Percentiles rank a stretch among this genome's conserved stretches.
These are phyloP conservation scores for Ulmus americana DNA, from an alignment of 331 rosid species.

Conservation along the genomic window DNA sequence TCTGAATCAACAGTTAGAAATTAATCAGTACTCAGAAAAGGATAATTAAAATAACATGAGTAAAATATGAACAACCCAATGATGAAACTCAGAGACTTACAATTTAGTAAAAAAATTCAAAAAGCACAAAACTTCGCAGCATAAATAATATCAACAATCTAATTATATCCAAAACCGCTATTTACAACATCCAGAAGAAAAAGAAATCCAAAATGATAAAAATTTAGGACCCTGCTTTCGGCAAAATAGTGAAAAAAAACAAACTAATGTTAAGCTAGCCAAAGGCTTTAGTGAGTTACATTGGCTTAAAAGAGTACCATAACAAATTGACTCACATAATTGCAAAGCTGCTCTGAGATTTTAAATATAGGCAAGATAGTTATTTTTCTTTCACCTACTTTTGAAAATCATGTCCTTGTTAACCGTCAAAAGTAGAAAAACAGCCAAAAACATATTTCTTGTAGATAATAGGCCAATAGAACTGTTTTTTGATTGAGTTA, in stretches of 20 bases:
- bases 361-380: neutral
- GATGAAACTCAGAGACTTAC: neutral
- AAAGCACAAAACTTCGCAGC: neutral
- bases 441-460: too few relatives aligned
- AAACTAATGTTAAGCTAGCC: neutral
- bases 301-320: neutral
- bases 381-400: neutral
- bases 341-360: neutral
- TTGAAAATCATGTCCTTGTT: too few relatives aligned
- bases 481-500: too few relatives aligned
- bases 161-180: neutral
- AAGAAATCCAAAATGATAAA: neutral
- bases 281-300: neutral
- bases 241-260: neutral
- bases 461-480: too few relatives aligned
- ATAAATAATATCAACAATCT: neutral
- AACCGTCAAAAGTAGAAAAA: too few relatives aligned
- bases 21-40: constrained; percentile 2
- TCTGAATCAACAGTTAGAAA: constrained; percentile 31
- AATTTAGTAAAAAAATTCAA: neutral
- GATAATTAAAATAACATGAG: neutral
- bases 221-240: neutral
- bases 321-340: neutral
- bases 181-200: neutral
- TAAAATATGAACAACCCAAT: neutral